Base-by-base conservation (phyloP, 257 asterid species). In the Ballota nigra region DNA sequence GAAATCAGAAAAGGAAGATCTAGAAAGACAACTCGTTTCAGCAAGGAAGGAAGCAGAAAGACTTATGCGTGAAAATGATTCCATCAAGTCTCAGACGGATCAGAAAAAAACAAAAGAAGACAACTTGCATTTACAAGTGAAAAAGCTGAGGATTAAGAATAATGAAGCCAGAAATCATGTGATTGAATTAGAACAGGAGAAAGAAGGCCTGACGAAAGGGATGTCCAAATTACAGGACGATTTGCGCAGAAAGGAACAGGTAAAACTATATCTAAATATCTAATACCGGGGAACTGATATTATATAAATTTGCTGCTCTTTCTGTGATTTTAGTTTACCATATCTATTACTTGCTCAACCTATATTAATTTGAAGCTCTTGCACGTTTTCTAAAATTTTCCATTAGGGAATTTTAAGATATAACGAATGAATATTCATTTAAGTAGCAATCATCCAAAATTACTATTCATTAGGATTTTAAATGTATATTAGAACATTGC, bases 51-150 rank as follows among this genome's bases (percentile, higher is more conserved):
- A 86, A 73, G 88, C 86, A 47, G 89, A 89, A 40, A 74, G 69
- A 52, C 64, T 89, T 63, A 75, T 26, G 74, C 77, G 72, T 58
- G 90, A 87, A 72, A 83, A 84, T 66, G 73, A 66, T 74, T 76
- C 80, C 65, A 56, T 87, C 78, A 88, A 79, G 88, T 80, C 88
- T 66, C 86, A 83, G 71, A 73, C 83, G 69, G 83, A 86, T 68
- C 83, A 81, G 80, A 89, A 82, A 87, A 86, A 81, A 83, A 78
- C 74, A 68, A 77, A 74, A 61, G 96, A 87, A 71, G 93, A 83
- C 33, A 81, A 77, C 77, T 78, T 89, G 80, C 85, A 80, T 29
- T 80, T 79, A 76, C 96, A 93, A 78, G 80, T 91, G 69, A 84
- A 85, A 70, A 88, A 80, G 73, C 84, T 86, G 62, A 80, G 84